Evolutionary conservation across 2,329 filamentous ascomycete species (phyloP).

Genomic region (Cladosporium cucumerinum): DNA sequence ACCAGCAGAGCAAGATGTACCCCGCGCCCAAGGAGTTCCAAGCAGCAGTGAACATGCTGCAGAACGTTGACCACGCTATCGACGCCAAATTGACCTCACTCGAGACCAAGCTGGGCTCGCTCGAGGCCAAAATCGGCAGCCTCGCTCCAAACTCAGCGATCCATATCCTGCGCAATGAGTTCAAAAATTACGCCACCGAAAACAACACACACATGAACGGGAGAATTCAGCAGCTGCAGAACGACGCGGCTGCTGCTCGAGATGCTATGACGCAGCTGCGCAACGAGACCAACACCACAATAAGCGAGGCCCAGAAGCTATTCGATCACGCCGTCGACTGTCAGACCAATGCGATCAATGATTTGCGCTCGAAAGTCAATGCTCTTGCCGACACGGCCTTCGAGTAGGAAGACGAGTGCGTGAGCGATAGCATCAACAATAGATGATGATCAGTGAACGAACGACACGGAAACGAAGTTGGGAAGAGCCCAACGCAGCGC

Average conservation of each 20-base stretch:
- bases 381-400: background rate
- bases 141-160: background rate
- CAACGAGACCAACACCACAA: background rate
- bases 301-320: too few species aligned
- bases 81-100: background rate
- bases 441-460: background rate
- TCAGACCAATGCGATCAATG: background rate
- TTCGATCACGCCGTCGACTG: background rate
- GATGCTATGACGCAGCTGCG: background rate
- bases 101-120: background rate
- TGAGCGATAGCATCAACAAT: too few species aligned
- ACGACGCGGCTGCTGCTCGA: background rate
- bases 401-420: too few species aligned
- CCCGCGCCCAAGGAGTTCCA: constrained; percentile 22
- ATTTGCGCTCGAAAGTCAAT: background rate
- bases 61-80: background rate
- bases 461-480: background rate
- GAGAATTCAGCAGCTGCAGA: background rate
- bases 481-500: background rate
- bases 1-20: constrained; percentile 25
- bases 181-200: background rate
- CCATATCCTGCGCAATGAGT: background rate
- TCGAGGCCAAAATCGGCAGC: background rate
- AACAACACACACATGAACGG: background rate
- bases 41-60: background rate